phyloP scores from a whole-genome alignment of 2,329 filamentous ascomycete genomes.

The Fusarium praegraminearum region DNA sequence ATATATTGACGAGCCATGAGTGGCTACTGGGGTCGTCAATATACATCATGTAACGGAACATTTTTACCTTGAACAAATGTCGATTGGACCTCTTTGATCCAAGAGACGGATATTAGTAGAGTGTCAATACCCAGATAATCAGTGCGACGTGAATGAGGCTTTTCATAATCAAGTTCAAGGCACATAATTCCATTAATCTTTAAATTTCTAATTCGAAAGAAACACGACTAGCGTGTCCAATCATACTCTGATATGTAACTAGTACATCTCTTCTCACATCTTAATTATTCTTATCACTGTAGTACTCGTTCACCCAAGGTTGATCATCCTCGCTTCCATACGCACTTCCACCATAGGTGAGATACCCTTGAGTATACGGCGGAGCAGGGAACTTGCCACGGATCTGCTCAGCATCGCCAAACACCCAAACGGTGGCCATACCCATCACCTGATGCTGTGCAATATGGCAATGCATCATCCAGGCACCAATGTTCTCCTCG shows the following conservation, averaged over 20 bases:
- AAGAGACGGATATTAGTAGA: not conserved
- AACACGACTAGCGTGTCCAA: too few relatives aligned
- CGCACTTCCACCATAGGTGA: conserved; percentile 59
- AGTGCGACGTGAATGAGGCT: not conserved
- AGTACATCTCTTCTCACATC: not conserved
- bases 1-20: not conserved
- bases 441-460: conserved; percentile 69
- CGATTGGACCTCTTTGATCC: too few relatives aligned
- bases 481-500: conserved; percentile 64
- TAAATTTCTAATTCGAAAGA: too few relatives aligned
- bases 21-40: not conserved
- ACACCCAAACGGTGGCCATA: conserved; percentile 49
- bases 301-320: conserved; percentile 33
- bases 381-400: conserved; percentile 39
- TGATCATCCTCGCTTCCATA: conserved; percentile 54
- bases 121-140: not conserved
- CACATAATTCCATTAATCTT: too few relatives aligned
- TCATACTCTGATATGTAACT: too few relatives aligned
- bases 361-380: conserved; percentile 56
- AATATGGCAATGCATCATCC: conserved; percentile 73
- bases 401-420: conserved; percentile 44
- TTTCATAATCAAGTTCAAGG: too few relatives aligned
- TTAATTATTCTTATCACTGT: not conserved
- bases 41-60: not conserved
- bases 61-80: too few relatives aligned